Evolutionary conservation across 768 basidiomycete genomes (phyloP).

Genomic region (Serendipita sp.): DNA sequence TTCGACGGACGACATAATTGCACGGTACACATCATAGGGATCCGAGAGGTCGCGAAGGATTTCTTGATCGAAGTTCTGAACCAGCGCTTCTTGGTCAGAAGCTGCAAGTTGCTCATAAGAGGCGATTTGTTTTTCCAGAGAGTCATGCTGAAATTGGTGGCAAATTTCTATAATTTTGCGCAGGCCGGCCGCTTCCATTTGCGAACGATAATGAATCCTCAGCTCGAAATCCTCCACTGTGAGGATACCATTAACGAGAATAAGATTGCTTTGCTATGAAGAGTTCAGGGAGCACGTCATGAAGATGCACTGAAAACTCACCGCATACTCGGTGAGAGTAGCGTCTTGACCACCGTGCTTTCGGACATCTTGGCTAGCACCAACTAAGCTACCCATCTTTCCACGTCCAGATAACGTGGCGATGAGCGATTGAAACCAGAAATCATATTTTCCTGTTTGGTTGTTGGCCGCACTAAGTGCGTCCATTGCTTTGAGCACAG

Average conservation of each 20-base stretch:
- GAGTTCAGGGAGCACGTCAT: conserved; percentile 12
- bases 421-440: conserved; percentile 80
- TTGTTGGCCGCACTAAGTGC: conserved; percentile 50
- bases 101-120: conserved; percentile 45
- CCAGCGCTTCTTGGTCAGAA: conserved; percentile 57
- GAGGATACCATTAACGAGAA: conserved; percentile 57
- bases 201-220: conserved; percentile 69
- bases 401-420: conserved; percentile 65
- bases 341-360: conserved; percentile 48
- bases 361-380: conserved; percentile 81
- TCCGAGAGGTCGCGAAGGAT: conserved; percentile 62
- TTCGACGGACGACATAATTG: conserved; percentile 58
- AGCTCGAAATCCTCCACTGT: conserved; percentile 63
- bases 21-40: conserved; percentile 76
- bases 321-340: conserved; percentile 72
- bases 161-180: conserved; percentile 55
- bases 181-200: conserved; percentile 82
- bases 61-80: conserved; percentile 59
- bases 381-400: conserved; percentile 89
- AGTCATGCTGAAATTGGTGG: conserved; percentile 42
- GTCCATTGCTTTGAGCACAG: conserved; percentile 64
- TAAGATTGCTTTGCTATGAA: conserved; percentile 49
- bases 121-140: conserved; percentile 51
- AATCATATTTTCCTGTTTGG: conserved; percentile 52
- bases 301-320: conserved; percentile 24